phyloP scores from a whole-genome alignment of 2,329 filamentous ascomycete genomes.

The Colletotrichum noveboracense region DNA sequence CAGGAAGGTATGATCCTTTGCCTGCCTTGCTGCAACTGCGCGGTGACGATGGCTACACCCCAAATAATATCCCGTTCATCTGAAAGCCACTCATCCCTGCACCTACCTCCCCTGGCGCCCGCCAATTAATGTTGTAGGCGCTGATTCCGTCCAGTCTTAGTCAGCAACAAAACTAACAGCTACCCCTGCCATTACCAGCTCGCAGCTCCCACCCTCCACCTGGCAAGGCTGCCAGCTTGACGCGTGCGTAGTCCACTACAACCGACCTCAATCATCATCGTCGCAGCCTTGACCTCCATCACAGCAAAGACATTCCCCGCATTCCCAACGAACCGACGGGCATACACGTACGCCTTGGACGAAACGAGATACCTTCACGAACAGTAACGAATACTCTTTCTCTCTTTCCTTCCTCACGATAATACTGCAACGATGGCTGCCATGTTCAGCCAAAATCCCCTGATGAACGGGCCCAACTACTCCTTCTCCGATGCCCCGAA shows the following conservation, averaged over 20 bases:
- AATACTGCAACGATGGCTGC: conserved; percentile 56
- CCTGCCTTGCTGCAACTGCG: not conserved
- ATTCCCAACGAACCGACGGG: conserved; percentile 18
- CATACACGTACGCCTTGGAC: not conserved
- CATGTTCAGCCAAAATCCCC: conserved; percentile 74
- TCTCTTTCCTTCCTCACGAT: conserved; percentile 9
- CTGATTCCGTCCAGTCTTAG: conserved; percentile 34
- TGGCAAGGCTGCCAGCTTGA: conserved; percentile 59
- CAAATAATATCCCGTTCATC: conserved; percentile 4
- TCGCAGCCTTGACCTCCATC: conserved; percentile 12
- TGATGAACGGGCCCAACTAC: conserved; percentile 74
- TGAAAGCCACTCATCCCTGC: conserved; percentile 14
- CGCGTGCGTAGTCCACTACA: conserved; percentile 35
- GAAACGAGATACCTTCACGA: not conserved
- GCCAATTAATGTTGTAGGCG: conserved; percentile 17
- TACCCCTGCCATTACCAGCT: conserved; percentile 30
- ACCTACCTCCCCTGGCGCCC: not conserved
- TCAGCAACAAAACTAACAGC: conserved; percentile 38
- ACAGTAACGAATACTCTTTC: not conserved
- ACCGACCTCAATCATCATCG: conserved; percentile 30
- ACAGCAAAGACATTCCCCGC: conserved; percentile 4
- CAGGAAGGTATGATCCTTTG: not conserved
- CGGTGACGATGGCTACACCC: conserved; percentile 12
- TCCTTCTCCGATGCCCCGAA: conserved; percentile 68
- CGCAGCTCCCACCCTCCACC: conserved; percentile 17